A percentile compares a stretch with the other conserved stretches of the same genome.
Conservation (phyloP, 257 asterid species). For the Solanum sejunctum region DNA sequence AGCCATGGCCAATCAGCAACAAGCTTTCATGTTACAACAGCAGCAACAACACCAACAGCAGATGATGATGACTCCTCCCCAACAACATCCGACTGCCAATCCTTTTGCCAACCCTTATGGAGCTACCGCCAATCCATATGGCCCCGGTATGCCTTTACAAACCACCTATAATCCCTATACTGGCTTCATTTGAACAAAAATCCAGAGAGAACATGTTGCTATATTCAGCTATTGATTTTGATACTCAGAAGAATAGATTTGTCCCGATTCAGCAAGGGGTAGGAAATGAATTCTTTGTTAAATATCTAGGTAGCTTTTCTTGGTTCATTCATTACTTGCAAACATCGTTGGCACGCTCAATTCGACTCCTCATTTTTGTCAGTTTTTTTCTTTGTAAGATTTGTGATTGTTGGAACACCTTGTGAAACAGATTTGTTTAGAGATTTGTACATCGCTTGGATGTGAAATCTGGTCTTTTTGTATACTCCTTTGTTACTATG, state of each 20-base stretch:
- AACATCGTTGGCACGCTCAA: not conserved
- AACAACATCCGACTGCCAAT: slow-evolving; percentile 9
- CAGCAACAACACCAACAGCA: slow-evolving; percentile 28
- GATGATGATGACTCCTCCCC: slow-evolving; percentile 26
- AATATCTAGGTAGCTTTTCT: slow-evolving; percentile 18
- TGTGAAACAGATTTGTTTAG: not conserved
- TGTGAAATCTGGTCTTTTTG: not conserved
- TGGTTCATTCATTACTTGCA: slow-evolving; percentile 18
- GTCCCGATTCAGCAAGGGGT: slow-evolving; percentile 11
- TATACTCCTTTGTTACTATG: not conserved
- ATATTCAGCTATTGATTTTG: slow-evolving; percentile 2
- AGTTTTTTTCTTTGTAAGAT: not conserved
- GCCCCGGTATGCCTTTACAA: slow-evolving; percentile 21
- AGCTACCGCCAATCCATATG: slow-evolving; percentile 17
- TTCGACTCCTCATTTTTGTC: not conserved
- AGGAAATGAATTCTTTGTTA: slow-evolving; percentile 21
- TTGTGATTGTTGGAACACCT: slow-evolving; percentile 1
- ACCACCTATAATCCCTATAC: slow-evolving; percentile 20
- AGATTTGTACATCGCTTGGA: not conserved
- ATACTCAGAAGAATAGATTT: slow-evolving; percentile 11
- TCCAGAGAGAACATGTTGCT: not conserved
- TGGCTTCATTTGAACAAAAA: slow-evolving; percentile 15
- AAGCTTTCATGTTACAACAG: slow-evolving; percentile 34
- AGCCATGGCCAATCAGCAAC: slow-evolving; percentile 58
- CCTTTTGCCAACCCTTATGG: slow-evolving; percentile 27